These are phyloP conservation scores for Aspergillus proliferans DNA, from an alignment of 2,329 filamentous ascomycete genomes.

Conservation along the genomic window DNA sequence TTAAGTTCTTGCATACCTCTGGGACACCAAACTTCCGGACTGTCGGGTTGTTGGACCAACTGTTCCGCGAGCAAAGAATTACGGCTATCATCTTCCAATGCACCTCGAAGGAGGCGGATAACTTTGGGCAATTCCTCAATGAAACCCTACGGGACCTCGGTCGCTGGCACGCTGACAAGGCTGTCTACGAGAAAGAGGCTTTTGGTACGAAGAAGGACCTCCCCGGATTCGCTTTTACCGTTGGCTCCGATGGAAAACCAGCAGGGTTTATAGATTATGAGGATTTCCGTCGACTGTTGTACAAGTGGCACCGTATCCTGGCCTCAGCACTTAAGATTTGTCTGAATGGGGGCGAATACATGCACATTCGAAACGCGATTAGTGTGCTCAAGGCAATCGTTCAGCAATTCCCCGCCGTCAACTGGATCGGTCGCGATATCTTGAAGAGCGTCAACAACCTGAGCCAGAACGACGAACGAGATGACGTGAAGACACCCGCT, in stretches of 20 bases:
- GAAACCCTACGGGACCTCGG: conserved; percentile 73
- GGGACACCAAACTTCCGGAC: conserved; percentile 82
- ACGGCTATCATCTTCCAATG: conserved; percentile 80
- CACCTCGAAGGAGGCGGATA: conserved; percentile 84
- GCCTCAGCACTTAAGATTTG: conserved; percentile 75
- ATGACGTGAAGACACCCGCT: conserved; percentile 46
- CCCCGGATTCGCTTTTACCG: conserved; percentile 69
- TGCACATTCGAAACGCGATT: conserved; percentile 95
- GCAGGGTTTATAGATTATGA: conserved; percentile 72
- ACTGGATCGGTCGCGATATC: conserved; percentile 66
- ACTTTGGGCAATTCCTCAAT: conserved; percentile 85
- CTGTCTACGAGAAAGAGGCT: conserved; percentile 74
- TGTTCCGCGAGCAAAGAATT: conserved; percentile 78
- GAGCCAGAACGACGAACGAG: conserved; percentile 40
- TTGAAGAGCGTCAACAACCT: conserved; percentile 38
- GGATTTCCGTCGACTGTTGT: conserved; percentile 76
- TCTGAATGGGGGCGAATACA: conserved; percentile 79
- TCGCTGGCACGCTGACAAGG: conserved; percentile 74
- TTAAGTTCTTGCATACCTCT: conserved; percentile 79
- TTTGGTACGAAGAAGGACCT: conserved; percentile 60
- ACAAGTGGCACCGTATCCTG: conserved; percentile 83
- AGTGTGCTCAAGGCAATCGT: conserved; percentile 76
- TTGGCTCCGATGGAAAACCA: conserved; percentile 65
- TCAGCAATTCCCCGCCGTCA: conserved; percentile 78
- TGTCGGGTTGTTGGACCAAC: conserved; percentile 71